A percentile compares a stretch with the other conserved stretches of the same genome.
phyloP scores from a whole-genome alignment of 257 asterid genomes.

The Echites panduratus region DNA sequence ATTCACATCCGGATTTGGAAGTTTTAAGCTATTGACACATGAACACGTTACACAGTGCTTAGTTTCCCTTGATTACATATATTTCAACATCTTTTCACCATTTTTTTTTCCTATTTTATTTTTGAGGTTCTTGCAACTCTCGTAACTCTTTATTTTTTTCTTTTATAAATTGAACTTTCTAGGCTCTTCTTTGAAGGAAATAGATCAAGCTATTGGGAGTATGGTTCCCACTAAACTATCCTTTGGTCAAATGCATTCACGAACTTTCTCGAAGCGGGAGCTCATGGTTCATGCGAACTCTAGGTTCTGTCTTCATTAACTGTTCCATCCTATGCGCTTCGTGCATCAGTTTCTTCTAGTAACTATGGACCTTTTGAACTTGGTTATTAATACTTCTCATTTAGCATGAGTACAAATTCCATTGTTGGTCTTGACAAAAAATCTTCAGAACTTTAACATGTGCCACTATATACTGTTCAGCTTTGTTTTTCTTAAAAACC shows the following conservation, averaged over 20 bases:
- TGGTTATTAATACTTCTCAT: background rate
- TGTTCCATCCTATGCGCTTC: background rate
- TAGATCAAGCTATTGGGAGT: constrained; percentile 27
- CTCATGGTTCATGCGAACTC: constrained; percentile 52
- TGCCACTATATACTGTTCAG: no score
- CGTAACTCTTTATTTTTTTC: background rate
- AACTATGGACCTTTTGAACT: background rate
- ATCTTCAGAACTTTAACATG: no score
- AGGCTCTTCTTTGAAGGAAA: constrained; percentile 39
- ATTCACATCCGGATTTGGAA: background rate
- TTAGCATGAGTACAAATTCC: no score
- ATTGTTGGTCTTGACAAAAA: no score
- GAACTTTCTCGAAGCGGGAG: constrained; percentile 35
- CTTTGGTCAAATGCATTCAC: constrained; percentile 30
- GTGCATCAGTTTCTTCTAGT: background rate
- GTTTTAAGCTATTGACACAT: no score
- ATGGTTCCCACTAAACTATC: constrained; percentile 42
- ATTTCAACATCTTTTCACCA: no score
- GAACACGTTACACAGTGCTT: no score
- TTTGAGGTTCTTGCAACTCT: background rate
- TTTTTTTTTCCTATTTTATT: background rate
- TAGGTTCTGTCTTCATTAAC: constrained; percentile 34
- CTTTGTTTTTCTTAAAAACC: no score
- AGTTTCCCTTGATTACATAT: no score
- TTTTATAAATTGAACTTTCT: background rate